A percentile compares a stretch with the other conserved stretches of the same genome.
Evolutionary conservation across 2,329 filamentous ascomycete species (phyloP).

Genomic region (Aspergillus fischeri): DNA sequence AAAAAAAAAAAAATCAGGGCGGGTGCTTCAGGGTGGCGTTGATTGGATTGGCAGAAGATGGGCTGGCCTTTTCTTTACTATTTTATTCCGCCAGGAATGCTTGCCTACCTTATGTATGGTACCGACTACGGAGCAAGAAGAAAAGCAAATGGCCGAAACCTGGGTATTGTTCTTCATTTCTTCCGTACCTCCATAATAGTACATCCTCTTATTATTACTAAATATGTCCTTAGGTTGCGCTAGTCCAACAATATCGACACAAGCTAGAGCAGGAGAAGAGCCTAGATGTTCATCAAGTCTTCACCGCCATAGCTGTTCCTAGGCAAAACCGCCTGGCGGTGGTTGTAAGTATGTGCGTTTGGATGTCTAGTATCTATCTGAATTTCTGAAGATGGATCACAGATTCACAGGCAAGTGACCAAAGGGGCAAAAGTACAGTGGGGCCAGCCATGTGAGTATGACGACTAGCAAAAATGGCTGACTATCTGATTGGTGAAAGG

Average conservation of each 20-base stretch:
- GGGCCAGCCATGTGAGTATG: conserved; percentile 22
- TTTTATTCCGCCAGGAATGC: conserved; percentile 2
- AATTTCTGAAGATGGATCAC: neutral
- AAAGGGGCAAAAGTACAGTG: conserved; percentile 20
- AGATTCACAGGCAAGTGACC: neutral
- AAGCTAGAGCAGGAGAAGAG: neutral
- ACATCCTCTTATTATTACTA: neutral
- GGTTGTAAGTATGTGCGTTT: neutral
- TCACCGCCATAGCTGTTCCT: neutral
- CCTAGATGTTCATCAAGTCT: neutral
- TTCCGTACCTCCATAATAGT: neutral
- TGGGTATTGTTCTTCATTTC: neutral
- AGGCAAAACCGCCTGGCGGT: neutral
- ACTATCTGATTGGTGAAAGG: conserved; percentile 11
- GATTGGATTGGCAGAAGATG: conserved; percentile 19
- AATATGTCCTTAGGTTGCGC: neutral
- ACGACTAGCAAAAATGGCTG: conserved; percentile 12
- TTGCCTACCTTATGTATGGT: neutral
- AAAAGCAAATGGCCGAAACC: neutral
- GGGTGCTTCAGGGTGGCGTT: conserved; percentile 18
- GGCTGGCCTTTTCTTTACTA: conserved; percentile 3
- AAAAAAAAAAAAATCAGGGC: conserved; percentile 14
- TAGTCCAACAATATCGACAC: neutral
- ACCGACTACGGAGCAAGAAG: neutral
- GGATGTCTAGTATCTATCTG: neutral